Conservation (phyloP, 2,329 filamentous ascomycete species). For the Ascocoryne sarcoides region DNA sequence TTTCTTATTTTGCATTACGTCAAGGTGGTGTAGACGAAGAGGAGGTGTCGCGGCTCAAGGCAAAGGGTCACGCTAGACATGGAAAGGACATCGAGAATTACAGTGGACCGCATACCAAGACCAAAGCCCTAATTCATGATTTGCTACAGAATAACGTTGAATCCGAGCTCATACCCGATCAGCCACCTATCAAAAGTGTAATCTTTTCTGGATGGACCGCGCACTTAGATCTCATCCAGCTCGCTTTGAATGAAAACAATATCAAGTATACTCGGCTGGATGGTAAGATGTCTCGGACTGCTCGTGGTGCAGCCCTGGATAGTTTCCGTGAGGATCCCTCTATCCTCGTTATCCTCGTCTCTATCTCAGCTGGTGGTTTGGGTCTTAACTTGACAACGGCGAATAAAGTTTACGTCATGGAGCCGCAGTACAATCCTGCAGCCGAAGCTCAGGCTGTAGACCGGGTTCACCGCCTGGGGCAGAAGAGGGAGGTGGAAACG, state of each 20-base stretch:
- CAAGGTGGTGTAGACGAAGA: slow-evolving; percentile 30
- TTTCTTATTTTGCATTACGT: slow-evolving; percentile 60
- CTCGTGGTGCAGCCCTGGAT: slow-evolving; percentile 68
- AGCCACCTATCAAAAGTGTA: slow-evolving; percentile 78
- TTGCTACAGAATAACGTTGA: slow-evolving; percentile 56
- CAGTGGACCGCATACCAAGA: slow-evolving; percentile 85
- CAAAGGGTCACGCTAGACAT: slow-evolving; percentile 34
- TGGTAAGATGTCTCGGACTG: slow-evolving; percentile 71
- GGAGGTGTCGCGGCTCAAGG: slow-evolving; percentile 19
- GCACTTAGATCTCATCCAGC: slow-evolving; percentile 84
- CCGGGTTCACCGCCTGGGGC: slow-evolving; percentile 82
- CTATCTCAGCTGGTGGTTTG: slow-evolving; percentile 83
- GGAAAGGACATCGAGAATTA: slow-evolving; percentile 60
- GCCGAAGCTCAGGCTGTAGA: slow-evolving; percentile 92
- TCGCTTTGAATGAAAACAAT: slow-evolving; percentile 59
- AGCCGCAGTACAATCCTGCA: slow-evolving; percentile 94
- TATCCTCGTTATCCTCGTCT: slow-evolving; percentile 78
- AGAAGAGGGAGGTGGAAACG: slow-evolving; percentile 81
- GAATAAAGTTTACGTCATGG: slow-evolving; percentile 91
- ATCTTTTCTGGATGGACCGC: slow-evolving; percentile 96
- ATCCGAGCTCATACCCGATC: slow-evolving; percentile 45
- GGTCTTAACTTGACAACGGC: slow-evolving; percentile 85
- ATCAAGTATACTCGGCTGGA: slow-evolving; percentile 77
- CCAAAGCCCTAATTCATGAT: slow-evolving; percentile 68
- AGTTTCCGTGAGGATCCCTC: slow-evolving; percentile 63